A percentile compares a stretch with the other conserved stretches of the same genome.
phyloP scores from a whole-genome alignment of 2,329 filamentous ascomycete species.

The Aspergillus flavus region DNA sequence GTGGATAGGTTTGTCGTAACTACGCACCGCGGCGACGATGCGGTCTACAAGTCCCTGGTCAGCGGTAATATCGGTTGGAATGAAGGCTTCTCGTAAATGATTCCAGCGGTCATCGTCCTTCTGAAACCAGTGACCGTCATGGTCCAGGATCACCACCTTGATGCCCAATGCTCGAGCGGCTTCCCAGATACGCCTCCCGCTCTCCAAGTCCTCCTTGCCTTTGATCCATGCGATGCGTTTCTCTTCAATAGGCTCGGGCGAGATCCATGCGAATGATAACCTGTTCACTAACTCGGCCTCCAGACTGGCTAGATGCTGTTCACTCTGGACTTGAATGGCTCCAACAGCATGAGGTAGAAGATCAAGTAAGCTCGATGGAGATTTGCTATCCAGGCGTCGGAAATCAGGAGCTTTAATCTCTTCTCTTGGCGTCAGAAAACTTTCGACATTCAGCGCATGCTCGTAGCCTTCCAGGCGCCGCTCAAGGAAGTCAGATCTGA shows the following conservation, averaged over 20 bases:
- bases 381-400: not conserved
- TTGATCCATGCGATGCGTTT: slow-evolving; percentile 7
- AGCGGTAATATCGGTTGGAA: not conserved
- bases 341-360: slow-evolving; percentile 1
- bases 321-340: slow-evolving; percentile 3
- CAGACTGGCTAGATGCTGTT: not conserved
- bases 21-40: slow-evolving; percentile 5
- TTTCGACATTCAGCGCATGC: not conserved
- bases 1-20: slow-evolving; percentile 6
- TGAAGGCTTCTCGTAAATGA: slow-evolving; percentile 1
- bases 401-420: slow-evolving; percentile 4
- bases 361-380: not conserved
- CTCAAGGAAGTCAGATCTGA: slow-evolving; percentile 6
- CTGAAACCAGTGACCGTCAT: slow-evolving; percentile 1
- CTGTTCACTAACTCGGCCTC: slow-evolving; percentile 5
- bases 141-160: slow-evolving; percentile 2
- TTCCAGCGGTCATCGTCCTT: not conserved
- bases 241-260: not conserved
- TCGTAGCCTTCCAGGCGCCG: slow-evolving; percentile 1
- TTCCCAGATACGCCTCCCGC: slow-evolving; percentile 4
- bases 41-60: not conserved
- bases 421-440: slow-evolving; percentile 1
- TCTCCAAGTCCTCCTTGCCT: slow-evolving; percentile 3
- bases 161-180: not conserved
- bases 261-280: slow-evolving; percentile 4